phyloP scores from a whole-genome alignment of 345 rosid species.

The Eucalyptus decipiens region DNA sequence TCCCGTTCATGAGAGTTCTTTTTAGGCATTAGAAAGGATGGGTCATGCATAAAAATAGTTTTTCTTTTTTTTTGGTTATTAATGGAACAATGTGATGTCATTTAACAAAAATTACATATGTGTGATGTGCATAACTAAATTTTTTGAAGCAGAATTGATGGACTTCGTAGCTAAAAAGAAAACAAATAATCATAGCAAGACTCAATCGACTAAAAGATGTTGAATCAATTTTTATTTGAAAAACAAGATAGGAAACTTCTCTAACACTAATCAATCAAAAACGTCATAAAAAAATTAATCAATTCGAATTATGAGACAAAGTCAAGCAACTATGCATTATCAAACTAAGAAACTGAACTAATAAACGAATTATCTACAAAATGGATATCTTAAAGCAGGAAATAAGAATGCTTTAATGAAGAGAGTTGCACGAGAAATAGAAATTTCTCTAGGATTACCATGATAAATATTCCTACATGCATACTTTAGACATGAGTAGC shows the following conservation, averaged over 20 bases:
- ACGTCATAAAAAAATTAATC: neutral
- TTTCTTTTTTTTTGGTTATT: too few relatives aligned
- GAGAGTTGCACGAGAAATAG: neutral
- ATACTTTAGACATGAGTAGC: neutral
- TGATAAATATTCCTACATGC: neutral
- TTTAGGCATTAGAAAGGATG: too few relatives aligned
- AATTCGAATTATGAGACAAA: neutral
- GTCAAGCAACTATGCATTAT: neutral
- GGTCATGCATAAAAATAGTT: too few relatives aligned
- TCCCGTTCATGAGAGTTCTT: too few relatives aligned
- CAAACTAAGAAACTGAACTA: neutral
- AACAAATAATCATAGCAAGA: neutral
- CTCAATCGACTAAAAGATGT: neutral
- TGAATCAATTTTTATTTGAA: neutral
- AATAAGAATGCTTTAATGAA: too few relatives aligned
- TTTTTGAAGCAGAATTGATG: neutral
- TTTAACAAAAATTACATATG: too few relatives aligned
- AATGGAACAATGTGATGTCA: too few relatives aligned
- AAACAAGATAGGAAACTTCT: neutral
- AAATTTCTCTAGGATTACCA: neutral
- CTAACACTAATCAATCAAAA: neutral
- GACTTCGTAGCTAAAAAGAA: too few relatives aligned
- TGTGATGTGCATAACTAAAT: neutral
- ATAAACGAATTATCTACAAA: neutral
- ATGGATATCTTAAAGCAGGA: neutral